Conservation (phyloP, 345 rosid genomes). For the Corchorus capsularis region DNA sequence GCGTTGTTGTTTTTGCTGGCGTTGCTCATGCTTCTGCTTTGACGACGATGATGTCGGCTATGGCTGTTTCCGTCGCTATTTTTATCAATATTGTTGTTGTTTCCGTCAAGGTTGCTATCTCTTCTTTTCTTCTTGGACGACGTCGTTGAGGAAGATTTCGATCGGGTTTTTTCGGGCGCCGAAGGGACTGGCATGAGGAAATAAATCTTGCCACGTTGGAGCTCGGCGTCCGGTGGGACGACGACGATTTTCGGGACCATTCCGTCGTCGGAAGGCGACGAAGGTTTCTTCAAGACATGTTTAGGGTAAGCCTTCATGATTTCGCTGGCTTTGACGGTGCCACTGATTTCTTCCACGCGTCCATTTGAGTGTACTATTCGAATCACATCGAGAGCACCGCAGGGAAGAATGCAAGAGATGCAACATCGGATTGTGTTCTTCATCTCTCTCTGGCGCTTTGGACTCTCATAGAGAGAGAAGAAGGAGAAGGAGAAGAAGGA, state of each 20-base stretch:
- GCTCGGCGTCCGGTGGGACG: slow-evolving; percentile 91
- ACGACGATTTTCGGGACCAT: slow-evolving; percentile 73
- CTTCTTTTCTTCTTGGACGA: slow-evolving; percentile 28
- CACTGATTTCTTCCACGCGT: slow-evolving; percentile 89
- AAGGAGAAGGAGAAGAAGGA: not conserved
- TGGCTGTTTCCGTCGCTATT: slow-evolving; percentile 9
- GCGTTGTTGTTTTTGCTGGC: slow-evolving; percentile 22
- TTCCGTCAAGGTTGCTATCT: not conserved
- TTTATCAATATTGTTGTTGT: not conserved
- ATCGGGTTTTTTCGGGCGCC: slow-evolving; percentile 34
- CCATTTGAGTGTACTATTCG: slow-evolving; percentile 91
- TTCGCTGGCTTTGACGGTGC: slow-evolving; percentile 73
- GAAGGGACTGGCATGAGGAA: slow-evolving; percentile 77
- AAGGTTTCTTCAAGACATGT: slow-evolving; percentile 83
- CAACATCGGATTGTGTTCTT: slow-evolving; percentile 91
- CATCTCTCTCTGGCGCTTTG: slow-evolving; percentile 35
- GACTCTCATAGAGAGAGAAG: slow-evolving; percentile 21
- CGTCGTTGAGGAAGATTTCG: slow-evolving; percentile 21
- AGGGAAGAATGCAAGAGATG: slow-evolving; percentile 96
- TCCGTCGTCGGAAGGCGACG: slow-evolving; percentile 50
- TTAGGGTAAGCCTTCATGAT: slow-evolving; percentile 84
- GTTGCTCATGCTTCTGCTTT: slow-evolving; percentile 17
- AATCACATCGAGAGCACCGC: slow-evolving; percentile 93
- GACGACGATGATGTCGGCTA: slow-evolving; percentile 29
- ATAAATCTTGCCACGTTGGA: slow-evolving; percentile 92